Conservation (phyloP, 2,329 filamentous ascomycete species). For the Pyrenochaeta sp. region DNA sequence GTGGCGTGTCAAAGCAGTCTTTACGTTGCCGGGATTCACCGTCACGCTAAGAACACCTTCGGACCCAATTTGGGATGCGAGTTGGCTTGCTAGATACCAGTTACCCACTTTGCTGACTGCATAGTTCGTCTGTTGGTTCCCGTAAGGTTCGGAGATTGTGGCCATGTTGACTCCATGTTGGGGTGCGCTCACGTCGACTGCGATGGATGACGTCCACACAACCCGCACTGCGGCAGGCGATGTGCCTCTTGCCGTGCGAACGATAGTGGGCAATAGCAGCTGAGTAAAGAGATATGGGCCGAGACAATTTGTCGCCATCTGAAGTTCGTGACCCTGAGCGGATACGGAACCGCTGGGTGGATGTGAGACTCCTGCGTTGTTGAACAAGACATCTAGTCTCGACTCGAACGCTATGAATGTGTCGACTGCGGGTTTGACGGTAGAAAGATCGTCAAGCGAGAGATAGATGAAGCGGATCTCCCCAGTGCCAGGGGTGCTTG, state of each 20-base stretch:
- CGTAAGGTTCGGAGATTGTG: no score
- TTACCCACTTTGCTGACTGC: no score
- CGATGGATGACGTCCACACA: slow-evolving; percentile 33
- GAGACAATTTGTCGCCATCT: slow-evolving; percentile 51
- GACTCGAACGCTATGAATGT: slow-evolving; percentile 48
- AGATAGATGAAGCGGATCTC: neutral
- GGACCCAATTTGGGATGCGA: no score
- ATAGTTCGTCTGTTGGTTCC: no score
- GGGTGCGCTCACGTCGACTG: no score
- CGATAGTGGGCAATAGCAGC: slow-evolving; percentile 26
- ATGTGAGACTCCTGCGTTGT: slow-evolving; percentile 43
- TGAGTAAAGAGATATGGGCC: slow-evolving; percentile 50
- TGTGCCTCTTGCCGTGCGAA: slow-evolving; percentile 27
- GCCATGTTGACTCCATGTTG: no score
- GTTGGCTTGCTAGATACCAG: no score
- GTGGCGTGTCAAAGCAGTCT: no score
- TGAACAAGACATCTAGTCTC: slow-evolving; percentile 52
- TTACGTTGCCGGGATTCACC: no score
- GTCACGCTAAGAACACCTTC: no score
- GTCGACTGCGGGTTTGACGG: slow-evolving; percentile 32
- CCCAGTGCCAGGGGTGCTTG: neutral
- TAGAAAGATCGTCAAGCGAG: neutral
- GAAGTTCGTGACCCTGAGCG: slow-evolving; percentile 25
- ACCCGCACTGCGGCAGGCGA: slow-evolving; percentile 43
- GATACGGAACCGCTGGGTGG: slow-evolving; percentile 23